Percentiles rank a stretch among this genome's conserved stretches.
phyloP scores from a whole-genome alignment of 129 eudicot species.

The Mikania micrantha region DNA sequence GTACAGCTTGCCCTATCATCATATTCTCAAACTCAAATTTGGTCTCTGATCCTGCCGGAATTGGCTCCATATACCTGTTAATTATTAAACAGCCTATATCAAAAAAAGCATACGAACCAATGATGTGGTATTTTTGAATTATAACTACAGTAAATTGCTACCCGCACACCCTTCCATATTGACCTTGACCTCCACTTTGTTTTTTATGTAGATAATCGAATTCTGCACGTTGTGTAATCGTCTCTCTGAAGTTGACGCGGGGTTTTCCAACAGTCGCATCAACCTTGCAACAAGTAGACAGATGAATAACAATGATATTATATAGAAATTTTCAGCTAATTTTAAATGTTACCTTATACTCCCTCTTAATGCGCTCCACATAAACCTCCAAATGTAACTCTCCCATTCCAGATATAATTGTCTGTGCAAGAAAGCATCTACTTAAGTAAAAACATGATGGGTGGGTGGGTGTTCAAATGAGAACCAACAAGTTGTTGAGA shows the following conservation, averaged over 20 bases:
- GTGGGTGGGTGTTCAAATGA: no score
- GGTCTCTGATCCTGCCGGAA: slow-evolving; percentile 63
- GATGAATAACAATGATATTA: no score
- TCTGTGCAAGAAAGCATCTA: slow-evolving; percentile 46
- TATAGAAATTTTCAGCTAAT: no score
- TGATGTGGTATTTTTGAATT: neutral
- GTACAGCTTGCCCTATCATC: slow-evolving; percentile 90
- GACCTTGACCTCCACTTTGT: slow-evolving; percentile 99
- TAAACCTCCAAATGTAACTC: slow-evolving; percentile 90
- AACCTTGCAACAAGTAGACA: slow-evolving; percentile 40
- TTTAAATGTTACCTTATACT: slow-evolving; percentile 55
- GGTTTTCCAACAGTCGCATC: slow-evolving; percentile 91
- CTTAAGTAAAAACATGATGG: no score
- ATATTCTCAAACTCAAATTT: slow-evolving; percentile 91
- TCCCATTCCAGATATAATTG: slow-evolving; percentile 99
- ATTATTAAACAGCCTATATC: neutral
- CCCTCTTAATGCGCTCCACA: slow-evolving; percentile 89
- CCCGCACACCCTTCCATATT: slow-evolving; percentile 95
- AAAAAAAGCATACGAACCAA: neutral
- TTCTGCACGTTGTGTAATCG: slow-evolving; percentile 89
- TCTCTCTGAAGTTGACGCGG: slow-evolving; percentile 96
- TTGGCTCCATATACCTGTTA: slow-evolving; percentile 82
- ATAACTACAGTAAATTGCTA: slow-evolving; percentile 24
- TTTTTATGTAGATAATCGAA: slow-evolving; percentile 96
- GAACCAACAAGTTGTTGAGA: no score